A percentile compares a stretch with the other conserved stretches of the same genome.
These are phyloP conservation scores for Paecilomyces fulvus DNA, from an alignment of 2,329 filamentous ascomycete genomes.

Conservation along the genomic window DNA sequence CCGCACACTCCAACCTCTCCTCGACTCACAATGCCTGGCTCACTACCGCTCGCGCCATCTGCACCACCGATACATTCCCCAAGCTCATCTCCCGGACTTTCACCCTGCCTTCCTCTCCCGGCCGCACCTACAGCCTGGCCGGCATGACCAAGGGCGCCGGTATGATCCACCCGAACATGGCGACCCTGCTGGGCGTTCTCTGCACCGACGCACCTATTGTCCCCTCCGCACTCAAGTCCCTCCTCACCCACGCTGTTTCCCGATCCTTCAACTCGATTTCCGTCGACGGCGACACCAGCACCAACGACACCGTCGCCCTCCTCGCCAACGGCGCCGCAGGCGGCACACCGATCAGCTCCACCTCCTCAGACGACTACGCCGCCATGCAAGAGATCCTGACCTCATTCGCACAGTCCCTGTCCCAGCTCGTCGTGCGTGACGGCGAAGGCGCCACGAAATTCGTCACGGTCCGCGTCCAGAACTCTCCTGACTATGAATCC, in stretches of 20 bases:
- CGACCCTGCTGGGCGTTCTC: conserved; percentile 82
- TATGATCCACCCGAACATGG: conserved; percentile 99
- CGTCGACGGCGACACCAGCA: conserved; percentile 93
- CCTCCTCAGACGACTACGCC: conserved; percentile 53
- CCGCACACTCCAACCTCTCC: conserved; percentile 62
- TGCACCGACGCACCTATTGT: conserved; percentile 83
- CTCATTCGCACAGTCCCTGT: conserved; percentile 71
- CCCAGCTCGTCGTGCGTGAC: conserved; percentile 88
- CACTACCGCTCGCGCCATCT: conserved; percentile 78
- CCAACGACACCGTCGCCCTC: conserved; percentile 90
- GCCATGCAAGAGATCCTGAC: conserved; percentile 65
- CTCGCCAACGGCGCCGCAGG: conserved; percentile 93
- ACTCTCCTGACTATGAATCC: conserved; percentile 59
- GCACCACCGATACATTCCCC: conserved; percentile 97
- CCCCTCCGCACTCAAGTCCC: conserved; percentile 54
- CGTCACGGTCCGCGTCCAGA: conserved; percentile 78
- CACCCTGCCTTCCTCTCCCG: conserved; percentile 69
- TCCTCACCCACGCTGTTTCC: conserved; percentile 67
- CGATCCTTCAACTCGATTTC: conserved; percentile 95
- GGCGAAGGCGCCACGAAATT: conserved; percentile 98
- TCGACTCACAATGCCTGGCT: conserved; percentile 80
- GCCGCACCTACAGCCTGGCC: conserved; percentile 70
- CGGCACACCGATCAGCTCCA: conserved; percentile 52
- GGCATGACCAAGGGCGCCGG: conserved; percentile 97
- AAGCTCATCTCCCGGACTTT: conserved; percentile 86